Base-by-base conservation (phyloP, 2,329 filamentous ascomycete genomes). In the Lomentospora prolificans region DNA sequence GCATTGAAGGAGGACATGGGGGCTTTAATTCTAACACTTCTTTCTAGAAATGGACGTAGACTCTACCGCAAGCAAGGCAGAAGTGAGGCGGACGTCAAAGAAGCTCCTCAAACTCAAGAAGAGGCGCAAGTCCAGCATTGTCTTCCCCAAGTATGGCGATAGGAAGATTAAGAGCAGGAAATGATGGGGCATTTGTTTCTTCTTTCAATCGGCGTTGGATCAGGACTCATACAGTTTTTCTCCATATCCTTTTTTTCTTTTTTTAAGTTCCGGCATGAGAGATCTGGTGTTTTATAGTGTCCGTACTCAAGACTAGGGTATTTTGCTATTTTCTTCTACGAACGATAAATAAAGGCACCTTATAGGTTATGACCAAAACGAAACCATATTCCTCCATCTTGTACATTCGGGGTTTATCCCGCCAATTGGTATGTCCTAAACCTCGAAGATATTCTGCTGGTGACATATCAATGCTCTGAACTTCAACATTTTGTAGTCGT, bases 61-160 rank as follows among this genome's bases (percentile, higher is more conserved):
- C 61, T 63, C 65, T 30, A 69, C 67, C 55, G 74, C 64, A 69
- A 46, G 62, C 67, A 30, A 72, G 68, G 59, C 63, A 69, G n/a
- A 66, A 67, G 22, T 67, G 61, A 41, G 66, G 68, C 59, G 41
- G 5, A 44, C 41, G 25, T 19, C 28, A 25, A 81, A 75, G 69
- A 78, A 75, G 66, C 75, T 76, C 61, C 72, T 82, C 55, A 73
- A 77, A 67, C 85, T 84, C 74, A 74, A 76, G 64, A 76, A 71
- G 62, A 72, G 70, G 61, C 80, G 76, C 67, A 79, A 76, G 61
- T 72, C 75, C 48, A 73, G 74, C 58, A 84, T 85, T 58, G 79
- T 82, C 14, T 86, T 85, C 59, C 73, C 75, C 55, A 82, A 76
- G 64, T 82, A 79, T 64, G 76, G 75, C 58, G 76, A 81, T 57